Conservation (phyloP, 371 early-diverging fungal species). For the Mucor indicus region DNA sequence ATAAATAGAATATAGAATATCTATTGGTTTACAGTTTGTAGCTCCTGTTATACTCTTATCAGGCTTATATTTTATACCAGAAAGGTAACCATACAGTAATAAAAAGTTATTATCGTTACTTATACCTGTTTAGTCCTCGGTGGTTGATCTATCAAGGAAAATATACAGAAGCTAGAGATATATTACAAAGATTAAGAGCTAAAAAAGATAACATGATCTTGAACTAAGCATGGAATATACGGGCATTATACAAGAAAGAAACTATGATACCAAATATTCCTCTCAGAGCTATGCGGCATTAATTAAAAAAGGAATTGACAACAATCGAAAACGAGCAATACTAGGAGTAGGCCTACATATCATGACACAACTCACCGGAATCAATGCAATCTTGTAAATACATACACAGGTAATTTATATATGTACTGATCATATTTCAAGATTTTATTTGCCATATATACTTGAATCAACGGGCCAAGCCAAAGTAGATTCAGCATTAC, state of each 20-base stretch:
- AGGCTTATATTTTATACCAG: too few species aligned
- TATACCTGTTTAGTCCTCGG: conserved; percentile 83
- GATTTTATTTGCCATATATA: conserved; percentile 58
- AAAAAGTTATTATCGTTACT: too few species aligned
- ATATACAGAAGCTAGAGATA: conserved; percentile 65
- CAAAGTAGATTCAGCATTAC: conserved; percentile 42
- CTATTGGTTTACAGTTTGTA: conserved; percentile 72
- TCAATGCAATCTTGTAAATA: conserved; percentile 69
- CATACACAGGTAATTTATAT: neutral
- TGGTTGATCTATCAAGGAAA: conserved; percentile 71
- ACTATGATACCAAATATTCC: conserved; percentile 66
- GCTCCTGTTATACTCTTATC: conserved; percentile 50
- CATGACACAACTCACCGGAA: conserved; percentile 72
- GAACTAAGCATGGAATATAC: conserved; percentile 49
- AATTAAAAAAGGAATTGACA: conserved; percentile 42
- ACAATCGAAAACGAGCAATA: conserved; percentile 49
- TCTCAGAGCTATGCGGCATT: conserved; percentile 51
- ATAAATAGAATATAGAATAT: conserved; percentile 65
- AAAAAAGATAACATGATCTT: neutral
- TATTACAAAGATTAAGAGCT: conserved; percentile 64
- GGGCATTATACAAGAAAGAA: conserved; percentile 65
- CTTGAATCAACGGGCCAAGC: conserved; percentile 59
- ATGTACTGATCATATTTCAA: neutral
- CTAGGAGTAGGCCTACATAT: conserved; percentile 68
- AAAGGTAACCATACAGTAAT: too few species aligned